Conservation (phyloP, 257 asterid genomes). For the Gentiana dahurica region DNA sequence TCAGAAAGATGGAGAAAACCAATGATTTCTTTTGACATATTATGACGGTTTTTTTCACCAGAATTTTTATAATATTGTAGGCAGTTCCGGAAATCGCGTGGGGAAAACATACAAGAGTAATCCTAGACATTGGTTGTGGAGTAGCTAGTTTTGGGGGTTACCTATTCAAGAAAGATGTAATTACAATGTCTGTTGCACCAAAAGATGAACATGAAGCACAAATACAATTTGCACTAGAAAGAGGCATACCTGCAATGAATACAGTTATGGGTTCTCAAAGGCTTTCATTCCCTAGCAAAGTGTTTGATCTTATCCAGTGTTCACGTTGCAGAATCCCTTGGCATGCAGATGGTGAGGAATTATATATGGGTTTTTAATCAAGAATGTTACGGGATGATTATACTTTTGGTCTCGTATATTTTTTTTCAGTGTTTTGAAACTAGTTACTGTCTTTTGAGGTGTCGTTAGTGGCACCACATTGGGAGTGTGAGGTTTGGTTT, state of each 20-base stretch:
- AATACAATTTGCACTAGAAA: constrained; percentile 80
- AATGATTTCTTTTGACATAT: background rate
- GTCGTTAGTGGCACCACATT: too few species aligned
- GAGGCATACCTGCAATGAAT: constrained; percentile 90
- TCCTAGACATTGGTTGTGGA: constrained; percentile 83
- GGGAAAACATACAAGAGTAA: constrained; percentile 71
- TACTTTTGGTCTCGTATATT: too few species aligned
- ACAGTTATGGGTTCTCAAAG: constrained; percentile 91
- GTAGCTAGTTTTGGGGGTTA: constrained; percentile 88
- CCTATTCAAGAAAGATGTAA: constrained; percentile 75
- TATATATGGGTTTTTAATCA: too few species aligned
- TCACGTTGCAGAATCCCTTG: constrained; percentile 98
- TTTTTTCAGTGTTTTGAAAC: too few species aligned
- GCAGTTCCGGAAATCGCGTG: constrained; percentile 78
- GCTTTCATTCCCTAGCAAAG: constrained; percentile 74
- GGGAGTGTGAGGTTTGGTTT: too few species aligned
- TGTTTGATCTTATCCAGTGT: constrained; percentile 76
- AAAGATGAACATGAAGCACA: constrained; percentile 95
- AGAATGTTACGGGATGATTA: too few species aligned
- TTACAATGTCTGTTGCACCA: constrained; percentile 78
- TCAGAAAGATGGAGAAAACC: too few species aligned
- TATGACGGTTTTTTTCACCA: constrained; percentile 6
- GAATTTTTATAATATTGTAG: constrained; percentile 21
- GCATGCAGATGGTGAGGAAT: constrained; percentile 58
- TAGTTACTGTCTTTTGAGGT: too few species aligned